Evolutionary conservation across 2,329 filamentous ascomycete genomes (phyloP), one percentile per base, ranked within the genome.

Genomic region (Reticulascus tulasneorum): DNA sequence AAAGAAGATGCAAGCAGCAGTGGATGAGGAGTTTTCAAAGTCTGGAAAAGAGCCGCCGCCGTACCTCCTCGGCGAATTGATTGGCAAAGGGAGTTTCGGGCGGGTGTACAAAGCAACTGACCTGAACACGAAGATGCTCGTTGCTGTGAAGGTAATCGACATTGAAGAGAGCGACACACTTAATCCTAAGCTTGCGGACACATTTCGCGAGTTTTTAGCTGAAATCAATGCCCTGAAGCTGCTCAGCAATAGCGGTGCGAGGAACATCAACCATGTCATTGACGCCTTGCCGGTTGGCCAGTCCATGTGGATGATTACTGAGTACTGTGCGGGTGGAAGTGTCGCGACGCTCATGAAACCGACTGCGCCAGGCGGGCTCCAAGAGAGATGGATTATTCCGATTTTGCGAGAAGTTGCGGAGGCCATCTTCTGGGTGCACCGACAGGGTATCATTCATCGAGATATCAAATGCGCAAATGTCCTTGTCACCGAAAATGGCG

Each of bases 301-400:
- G 48, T 78, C 86, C 42, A 82, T 94, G 65, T 94, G 87, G 87
- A 86, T 93, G 67, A 79, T 93, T 37, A 90, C 84, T 40, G 86
- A 93, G 62, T 89, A 90, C 58, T 90, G 86, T 50, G 85, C 84
- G 6, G 87, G 87, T 44, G 87, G 87, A 31, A 93, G 86, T 56
- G 82, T 94, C 56, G 82, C 76, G 47, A 90, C 74, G 43, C 73
- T 76, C 40, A 82, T 82, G 79, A 77, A 75, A 54, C 79, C 82
- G n/a, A 83, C 77, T 2, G 68, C 72, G 4, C 77, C 78, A 0
- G 75, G 75, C 2, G 79, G 80, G 3, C 60, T 85, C n/a, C 73
- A 78, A 49, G 81, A 85, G 63, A 82, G 79, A 55, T 84, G 77
- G 73, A 82, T 84, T 38, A 75, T 82, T 11, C 75, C 80, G 5